A percentile compares a stretch with the other conserved stretches of the same genome.
Evolutionary conservation across 139 green algal genomes (phyloP).

Genomic region (Medakamo hakoo): DNA sequence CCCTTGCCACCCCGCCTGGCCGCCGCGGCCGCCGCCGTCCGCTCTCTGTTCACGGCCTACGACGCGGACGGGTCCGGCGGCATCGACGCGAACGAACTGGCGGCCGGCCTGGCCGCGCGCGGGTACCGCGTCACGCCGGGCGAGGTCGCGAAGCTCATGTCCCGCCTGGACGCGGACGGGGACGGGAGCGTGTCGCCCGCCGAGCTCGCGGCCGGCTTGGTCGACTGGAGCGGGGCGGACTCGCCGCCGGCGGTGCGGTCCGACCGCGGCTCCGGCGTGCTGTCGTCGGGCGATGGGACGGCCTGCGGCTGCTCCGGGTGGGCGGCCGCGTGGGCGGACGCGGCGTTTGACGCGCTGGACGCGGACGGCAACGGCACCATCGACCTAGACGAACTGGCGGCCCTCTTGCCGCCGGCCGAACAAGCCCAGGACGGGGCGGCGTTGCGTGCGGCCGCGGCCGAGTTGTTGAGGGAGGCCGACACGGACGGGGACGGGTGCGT

Average conservation of each 20-base stretch:
- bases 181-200: slow-evolving; percentile 50
- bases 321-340: slow-evolving; percentile 17
- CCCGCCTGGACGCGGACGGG: slow-evolving; percentile 35
- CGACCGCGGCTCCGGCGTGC: slow-evolving; percentile 38
- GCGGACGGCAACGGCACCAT: slow-evolving; percentile 66
- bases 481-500: slow-evolving; percentile 67
- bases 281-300: slow-evolving; percentile 12
- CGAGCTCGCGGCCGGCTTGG: slow-evolving; percentile 70
- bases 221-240: slow-evolving; percentile 59
- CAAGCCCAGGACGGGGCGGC: too few relatives aligned
- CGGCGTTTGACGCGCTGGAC: slow-evolving; percentile 61
- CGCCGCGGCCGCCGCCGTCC: slow-evolving; percentile 4
- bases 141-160: slow-evolving; percentile 60
- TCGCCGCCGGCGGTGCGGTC: slow-evolving; percentile 21
- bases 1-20: background rate
- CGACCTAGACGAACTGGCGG: slow-evolving; percentile 54
- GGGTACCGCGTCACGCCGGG: slow-evolving; percentile 33
- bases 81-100: slow-evolving; percentile 63
- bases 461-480: slow-evolving; percentile 68
- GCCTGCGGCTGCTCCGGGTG: background rate
- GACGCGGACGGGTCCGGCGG: slow-evolving; percentile 49
- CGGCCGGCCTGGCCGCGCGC: slow-evolving; percentile 32
- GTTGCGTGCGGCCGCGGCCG: background rate
- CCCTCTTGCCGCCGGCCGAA: slow-evolving; percentile 17
- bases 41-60: slow-evolving; percentile 38